A percentile compares a stretch with the other conserved stretches of the same genome.
These are phyloP conservation scores for Fragaria ananassa DNA, from an alignment of 306 rosid species.

Conservation along the genomic window DNA sequence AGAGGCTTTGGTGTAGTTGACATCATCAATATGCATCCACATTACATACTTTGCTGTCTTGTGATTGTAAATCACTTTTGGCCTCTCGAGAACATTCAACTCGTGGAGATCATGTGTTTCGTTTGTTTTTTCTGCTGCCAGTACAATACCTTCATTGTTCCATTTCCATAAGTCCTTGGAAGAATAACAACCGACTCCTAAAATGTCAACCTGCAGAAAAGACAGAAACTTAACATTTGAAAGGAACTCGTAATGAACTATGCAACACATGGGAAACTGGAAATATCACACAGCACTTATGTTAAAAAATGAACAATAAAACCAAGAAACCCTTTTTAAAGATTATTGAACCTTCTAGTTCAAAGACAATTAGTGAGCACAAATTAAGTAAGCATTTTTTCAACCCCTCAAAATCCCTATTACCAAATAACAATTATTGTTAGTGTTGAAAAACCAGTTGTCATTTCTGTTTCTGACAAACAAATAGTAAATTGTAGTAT, in stretches of 20 bases:
- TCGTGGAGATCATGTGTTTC: conserved; percentile 91
- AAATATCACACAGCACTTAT: neutral
- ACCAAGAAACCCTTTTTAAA: neutral
- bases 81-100: conserved; percentile 91
- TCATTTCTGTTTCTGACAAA: neutral
- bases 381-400: neutral
- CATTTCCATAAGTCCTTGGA: conserved; percentile 94
- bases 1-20: conserved; percentile 89
- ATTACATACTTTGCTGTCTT: conserved; percentile 81
- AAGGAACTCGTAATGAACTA: neutral
- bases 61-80: conserved; percentile 85
- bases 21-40: conserved; percentile 99
- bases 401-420: neutral
- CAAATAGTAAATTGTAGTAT: neutral
- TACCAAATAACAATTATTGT: neutral
- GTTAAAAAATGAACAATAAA: neutral
- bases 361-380: neutral
- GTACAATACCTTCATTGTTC: conserved; percentile 91
- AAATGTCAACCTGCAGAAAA: conserved; percentile 71
- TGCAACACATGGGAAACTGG: conserved; percentile 4
- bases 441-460: neutral
- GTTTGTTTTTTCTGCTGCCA: conserved; percentile 72
- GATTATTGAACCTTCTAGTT: neutral
- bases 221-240: neutral
- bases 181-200: conserved; percentile 97